phyloP scores from a whole-genome alignment of 805 yeast genomes.

The Candida yuanshanica region DNA sequence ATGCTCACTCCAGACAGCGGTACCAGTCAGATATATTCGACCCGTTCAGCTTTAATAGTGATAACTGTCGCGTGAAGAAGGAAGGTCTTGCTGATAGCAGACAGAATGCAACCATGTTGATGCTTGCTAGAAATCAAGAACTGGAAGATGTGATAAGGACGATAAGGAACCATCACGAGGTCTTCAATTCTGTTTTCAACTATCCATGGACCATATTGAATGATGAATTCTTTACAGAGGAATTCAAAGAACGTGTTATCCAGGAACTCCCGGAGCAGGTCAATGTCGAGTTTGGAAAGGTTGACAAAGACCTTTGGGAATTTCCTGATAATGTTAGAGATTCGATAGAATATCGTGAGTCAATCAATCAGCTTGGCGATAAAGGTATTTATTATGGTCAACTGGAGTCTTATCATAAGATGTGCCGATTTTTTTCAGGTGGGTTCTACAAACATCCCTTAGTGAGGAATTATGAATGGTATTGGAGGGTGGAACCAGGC shows the following conservation, averaged over 20 bases:
- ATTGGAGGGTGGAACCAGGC: conserved; percentile 95
- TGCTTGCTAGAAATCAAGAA: conserved; percentile 79
- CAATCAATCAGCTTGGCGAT: conserved; percentile 73
- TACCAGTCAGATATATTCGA: neutral
- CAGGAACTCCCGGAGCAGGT: conserved; percentile 53
- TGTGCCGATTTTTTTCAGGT: conserved; percentile 93
- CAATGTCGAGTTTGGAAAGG: conserved; percentile 63
- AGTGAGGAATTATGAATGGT: conserved; percentile 73
- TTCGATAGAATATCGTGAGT: conserved; percentile 38
- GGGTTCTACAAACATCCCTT: conserved; percentile 74
- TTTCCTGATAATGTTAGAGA: conserved; percentile 39
- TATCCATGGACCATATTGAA: conserved; percentile 92
- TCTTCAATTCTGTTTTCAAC: conserved; percentile 88
- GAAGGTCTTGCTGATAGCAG: neutral
- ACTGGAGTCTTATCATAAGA: conserved; percentile 77
- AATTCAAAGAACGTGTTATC: conserved; percentile 42
- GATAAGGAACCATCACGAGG: conserved; percentile 72
- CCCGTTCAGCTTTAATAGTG: neutral
- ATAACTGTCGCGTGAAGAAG: neutral
- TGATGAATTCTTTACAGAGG: conserved; percentile 64
- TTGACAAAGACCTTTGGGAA: conserved; percentile 62
- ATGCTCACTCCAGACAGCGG: neutral
- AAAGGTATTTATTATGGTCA: conserved; percentile 79
- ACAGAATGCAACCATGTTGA: conserved; percentile 73
- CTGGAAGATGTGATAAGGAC: conserved; percentile 69